Conservation (phyloP, 2,329 filamentous ascomycete species). For the Diplodia scrobiculata region DNA sequence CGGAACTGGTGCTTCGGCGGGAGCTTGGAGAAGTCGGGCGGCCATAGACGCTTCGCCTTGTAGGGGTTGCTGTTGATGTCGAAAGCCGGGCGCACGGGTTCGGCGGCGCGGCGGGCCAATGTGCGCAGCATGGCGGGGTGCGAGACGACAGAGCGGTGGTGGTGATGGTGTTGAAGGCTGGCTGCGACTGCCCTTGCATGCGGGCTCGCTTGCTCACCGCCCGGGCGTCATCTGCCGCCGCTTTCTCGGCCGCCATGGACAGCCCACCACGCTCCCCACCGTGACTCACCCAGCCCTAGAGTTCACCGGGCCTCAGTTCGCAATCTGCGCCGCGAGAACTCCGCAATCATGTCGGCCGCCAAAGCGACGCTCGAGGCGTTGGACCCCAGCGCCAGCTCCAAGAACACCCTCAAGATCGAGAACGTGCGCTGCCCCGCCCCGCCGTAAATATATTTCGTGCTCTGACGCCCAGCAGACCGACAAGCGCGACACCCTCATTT, state of each 20-base stretch:
- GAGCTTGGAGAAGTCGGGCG: slow-evolving; percentile 72
- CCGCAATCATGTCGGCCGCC: slow-evolving; percentile 50
- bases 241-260: slow-evolving; percentile 14
- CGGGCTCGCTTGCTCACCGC: slow-evolving; percentile 28
- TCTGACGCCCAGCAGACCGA: slow-evolving; percentile 63
- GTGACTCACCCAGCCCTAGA: slow-evolving; percentile 29
- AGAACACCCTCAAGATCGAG: slow-evolving; percentile 67
- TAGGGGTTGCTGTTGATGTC: slow-evolving; percentile 60
- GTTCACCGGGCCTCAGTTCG: slow-evolving; percentile 34
- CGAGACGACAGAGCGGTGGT: neutral
- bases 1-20: slow-evolving; percentile 72
- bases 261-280: slow-evolving; percentile 20
- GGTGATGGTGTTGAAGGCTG: neutral
- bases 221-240: slow-evolving; percentile 24
- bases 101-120: slow-evolving; percentile 48
- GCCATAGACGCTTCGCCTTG: slow-evolving; percentile 72
- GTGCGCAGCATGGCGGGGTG: slow-evolving; percentile 51
- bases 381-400: slow-evolving; percentile 57
- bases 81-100: slow-evolving; percentile 38
- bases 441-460: slow-evolving; percentile 26
- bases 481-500: slow-evolving; percentile 80
- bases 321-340: slow-evolving; percentile 34
- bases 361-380: slow-evolving; percentile 57
- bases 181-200: neutral
- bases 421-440: slow-evolving; percentile 48